Conservation (phyloP, 2,329 filamentous ascomycete genomes). For the Exophiala sideris region DNA sequence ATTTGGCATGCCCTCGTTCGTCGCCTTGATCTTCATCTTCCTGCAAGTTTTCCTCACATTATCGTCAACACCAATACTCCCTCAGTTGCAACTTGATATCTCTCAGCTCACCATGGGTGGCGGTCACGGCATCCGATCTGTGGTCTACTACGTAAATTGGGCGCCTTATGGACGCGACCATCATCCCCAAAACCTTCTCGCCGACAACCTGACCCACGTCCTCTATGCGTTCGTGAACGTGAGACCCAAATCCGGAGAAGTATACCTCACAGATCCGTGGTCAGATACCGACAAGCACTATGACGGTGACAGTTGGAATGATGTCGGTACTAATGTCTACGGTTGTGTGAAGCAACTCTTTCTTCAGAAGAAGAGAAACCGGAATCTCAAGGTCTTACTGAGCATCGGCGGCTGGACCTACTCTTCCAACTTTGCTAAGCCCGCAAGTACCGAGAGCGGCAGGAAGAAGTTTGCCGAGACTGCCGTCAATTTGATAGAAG, state of each 20-base stretch:
- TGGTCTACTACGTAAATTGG: constrained; percentile 49
- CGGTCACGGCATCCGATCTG: constrained; percentile 31
- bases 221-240: constrained; percentile 92
- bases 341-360: constrained; percentile 76
- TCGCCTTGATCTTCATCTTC: constrained; percentile 29
- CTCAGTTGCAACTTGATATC: not conserved
- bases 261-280: constrained; percentile 68
- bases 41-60: constrained; percentile 28
- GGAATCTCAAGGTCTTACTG: constrained; percentile 74
- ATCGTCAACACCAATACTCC: constrained; percentile 25
- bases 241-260: constrained; percentile 72
- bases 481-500: constrained; percentile 71
- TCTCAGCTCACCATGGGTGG: constrained; percentile 19
- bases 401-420: constrained; percentile 82
- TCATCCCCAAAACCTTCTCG: constrained; percentile 78
- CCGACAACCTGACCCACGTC: constrained; percentile 78
- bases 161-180: constrained; percentile 82
- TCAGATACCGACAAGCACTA: constrained; percentile 70
- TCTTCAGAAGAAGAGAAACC: constrained; percentile 70
- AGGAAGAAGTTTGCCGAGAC: constrained; percentile 65
- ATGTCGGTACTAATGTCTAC: constrained; percentile 68
- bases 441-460: constrained; percentile 57
- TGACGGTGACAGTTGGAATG: constrained; percentile 62
- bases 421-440: constrained; percentile 70
- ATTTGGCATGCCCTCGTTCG: constrained; percentile 9